These are phyloP conservation scores for Trebouxia sp. DNA, from an alignment of 139 green algal genomes.

Conservation along the genomic window DNA sequence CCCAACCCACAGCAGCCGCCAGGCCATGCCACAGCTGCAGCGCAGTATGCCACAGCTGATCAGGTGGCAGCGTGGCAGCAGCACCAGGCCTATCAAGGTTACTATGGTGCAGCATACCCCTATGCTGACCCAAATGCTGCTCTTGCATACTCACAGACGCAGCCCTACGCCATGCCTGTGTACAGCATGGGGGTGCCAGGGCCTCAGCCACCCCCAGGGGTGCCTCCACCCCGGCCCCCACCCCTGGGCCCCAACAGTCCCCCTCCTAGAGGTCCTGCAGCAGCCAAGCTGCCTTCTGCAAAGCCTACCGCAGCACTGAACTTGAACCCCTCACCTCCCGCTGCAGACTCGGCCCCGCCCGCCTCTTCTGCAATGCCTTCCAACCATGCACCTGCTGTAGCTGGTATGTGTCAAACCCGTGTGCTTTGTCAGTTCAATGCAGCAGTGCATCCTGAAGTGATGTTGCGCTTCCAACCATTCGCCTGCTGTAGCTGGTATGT, in stretches of 20 bases:
- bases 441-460: no score
- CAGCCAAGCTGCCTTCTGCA: neutral
- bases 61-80: neutral
- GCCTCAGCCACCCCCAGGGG: neutral
- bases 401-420: no score
- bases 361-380: neutral
- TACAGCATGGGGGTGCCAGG: neutral
- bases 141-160: neutral
- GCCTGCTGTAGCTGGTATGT: no score
- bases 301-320: no score
- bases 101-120: neutral
- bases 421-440: no score
- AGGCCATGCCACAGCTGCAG: neutral
- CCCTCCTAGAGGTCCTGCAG: neutral
- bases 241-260: slow-evolving; percentile 1
- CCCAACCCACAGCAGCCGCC: neutral
- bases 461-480: no score
- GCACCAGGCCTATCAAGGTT: slow-evolving; percentile 9
- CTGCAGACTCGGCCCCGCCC: neutral
- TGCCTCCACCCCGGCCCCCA: neutral
- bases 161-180: neutral
- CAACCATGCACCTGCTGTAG: neutral
- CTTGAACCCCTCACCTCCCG: neutral
- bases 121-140: neutral
- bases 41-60: slow-evolving; percentile 3